Evolutionary conservation across 495 filamentous ascomycete genomes (phyloP), one percentile per base, ranked within the genome.

Genomic region (Aspergillus bertholletiae): DNA sequence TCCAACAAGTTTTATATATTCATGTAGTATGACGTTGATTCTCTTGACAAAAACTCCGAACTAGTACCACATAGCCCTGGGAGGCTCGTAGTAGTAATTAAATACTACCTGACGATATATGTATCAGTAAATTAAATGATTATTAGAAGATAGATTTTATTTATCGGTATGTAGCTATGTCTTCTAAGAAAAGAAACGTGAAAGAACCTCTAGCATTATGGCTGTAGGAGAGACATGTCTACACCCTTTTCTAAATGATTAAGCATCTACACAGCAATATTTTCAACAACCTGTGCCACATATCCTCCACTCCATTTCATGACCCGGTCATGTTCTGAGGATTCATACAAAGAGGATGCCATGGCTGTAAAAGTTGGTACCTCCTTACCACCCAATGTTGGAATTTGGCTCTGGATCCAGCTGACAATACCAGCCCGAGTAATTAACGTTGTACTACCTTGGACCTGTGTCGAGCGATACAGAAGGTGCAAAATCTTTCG

Each of bases 391-490:
- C 66, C 64, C 51, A 73, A 61, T 49, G 69, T 62, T 0, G 67
- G 69, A 9, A 80, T 63, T 65, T 84, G 80, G 54, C 78, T 78
- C 49, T 87, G 75, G 26, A 96, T 79, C 91, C 93, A 98, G 52
- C 81, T 86, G 47, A 94, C 65, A 13, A 90, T 71, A n/a, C 89
- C 92, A 21, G 87, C 85, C 58, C 94, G 77, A 12, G 93, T 96
- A 26, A 92, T 87, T 35, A 96, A 72, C 12, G 90, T 96, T 21
- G 87, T 89, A 64, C 89, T 91, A 0, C 91, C 94, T 3, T 86
- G 84, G 20, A 96, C 85, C 21, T 79, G 78, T 0, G 84, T 87
- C 7, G 84, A 82, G 23, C 88, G 82, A 62, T 88, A 91, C 6
- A 96, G 49, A 13, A 96, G 71, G 44, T 85, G 77, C 15, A 96